phyloP scores from a whole-genome alignment of 805 yeast genomes.

The Hanseniaspora jakobsenii region DNA sequence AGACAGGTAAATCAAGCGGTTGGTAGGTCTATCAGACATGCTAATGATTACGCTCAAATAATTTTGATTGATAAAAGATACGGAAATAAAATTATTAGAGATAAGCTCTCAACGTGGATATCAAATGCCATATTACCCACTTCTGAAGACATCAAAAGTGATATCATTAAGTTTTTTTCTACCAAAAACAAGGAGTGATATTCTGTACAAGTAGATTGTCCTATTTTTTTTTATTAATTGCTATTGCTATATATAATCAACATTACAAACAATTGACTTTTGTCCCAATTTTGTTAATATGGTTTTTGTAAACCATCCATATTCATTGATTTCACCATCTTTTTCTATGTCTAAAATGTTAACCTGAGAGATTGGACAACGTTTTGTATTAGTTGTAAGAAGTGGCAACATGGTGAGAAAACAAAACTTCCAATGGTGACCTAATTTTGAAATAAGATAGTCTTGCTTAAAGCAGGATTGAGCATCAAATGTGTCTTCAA shows the following conservation, averaged over 20 bases:
- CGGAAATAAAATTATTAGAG: conserved; percentile 33
- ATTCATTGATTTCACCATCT: conserved; percentile 22
- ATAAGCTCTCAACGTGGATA: conserved; percentile 68
- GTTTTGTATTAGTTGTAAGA: conserved; percentile 26
- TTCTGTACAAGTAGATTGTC: neutral
- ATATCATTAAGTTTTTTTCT: conserved; percentile 22
- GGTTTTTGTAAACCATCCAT: conserved; percentile 28
- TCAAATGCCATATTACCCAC: conserved; percentile 29
- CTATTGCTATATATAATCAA: conserved; percentile 7
- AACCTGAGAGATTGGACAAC: conserved; percentile 29
- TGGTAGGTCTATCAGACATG: conserved; percentile 83
- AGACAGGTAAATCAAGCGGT: conserved; percentile 84
- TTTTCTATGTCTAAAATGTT: conserved; percentile 25
- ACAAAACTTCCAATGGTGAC: conserved; percentile 32
- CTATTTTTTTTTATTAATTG: neutral
- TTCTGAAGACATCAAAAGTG: conserved; percentile 18
- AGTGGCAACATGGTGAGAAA: conserved; percentile 31
- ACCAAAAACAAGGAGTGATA: conserved; percentile 1
- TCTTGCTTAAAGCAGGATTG: conserved; percentile 14
- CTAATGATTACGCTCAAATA: conserved; percentile 66
- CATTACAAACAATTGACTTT: conserved; percentile 24
- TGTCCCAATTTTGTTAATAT: conserved; percentile 21
- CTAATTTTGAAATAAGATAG: conserved; percentile 18
- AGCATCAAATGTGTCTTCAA: conserved; percentile 23
- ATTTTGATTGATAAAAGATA: conserved; percentile 61